Percentiles rank a stretch among this genome's conserved stretches.
Evolutionary conservation across 805 yeast species (phyloP).

Genomic region (Pichia deserticola): DNA sequence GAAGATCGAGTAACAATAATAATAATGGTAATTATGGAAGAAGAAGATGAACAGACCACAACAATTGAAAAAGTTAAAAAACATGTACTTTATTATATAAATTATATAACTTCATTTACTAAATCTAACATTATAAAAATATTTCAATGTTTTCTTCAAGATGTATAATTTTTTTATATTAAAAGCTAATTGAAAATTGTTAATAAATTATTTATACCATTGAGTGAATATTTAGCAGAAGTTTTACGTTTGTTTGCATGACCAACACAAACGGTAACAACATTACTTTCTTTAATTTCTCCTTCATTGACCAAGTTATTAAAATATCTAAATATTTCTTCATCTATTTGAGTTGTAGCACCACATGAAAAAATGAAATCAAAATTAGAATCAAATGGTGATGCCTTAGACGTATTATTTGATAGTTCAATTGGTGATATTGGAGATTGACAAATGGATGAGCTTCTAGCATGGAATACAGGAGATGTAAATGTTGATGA

Average conservation of each 20-base stretch:
- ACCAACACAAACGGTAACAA: conserved; percentile 57
- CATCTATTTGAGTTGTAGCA: conserved; percentile 61
- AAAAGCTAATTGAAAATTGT: conserved; percentile 34
- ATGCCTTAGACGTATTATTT: too few relatives aligned
- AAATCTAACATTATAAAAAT: too few relatives aligned
- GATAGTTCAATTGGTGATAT: neutral
- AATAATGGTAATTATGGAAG: neutral
- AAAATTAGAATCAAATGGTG: conserved; percentile 12
- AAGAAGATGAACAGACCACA: neutral
- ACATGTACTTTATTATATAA: neutral
- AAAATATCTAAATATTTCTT: conserved; percentile 52
- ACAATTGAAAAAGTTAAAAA: neutral
- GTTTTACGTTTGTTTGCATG: conserved; percentile 20
- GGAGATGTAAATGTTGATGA: conserved; percentile 11
- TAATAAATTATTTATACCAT: conserved; percentile 65
- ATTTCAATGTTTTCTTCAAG: too few relatives aligned
- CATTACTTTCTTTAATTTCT: conserved; percentile 31
- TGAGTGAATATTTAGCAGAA: conserved; percentile 55
- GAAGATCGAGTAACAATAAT: neutral
- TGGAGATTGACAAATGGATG: neutral
- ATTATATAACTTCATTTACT: too few relatives aligned
- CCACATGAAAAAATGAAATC: conserved; percentile 54
- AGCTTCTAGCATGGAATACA: neutral
- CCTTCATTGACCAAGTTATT: conserved; percentile 31
- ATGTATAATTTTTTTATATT: neutral